These are phyloP conservation scores for Vavraia culicis DNA, from an alignment of 371 early-diverging fungal species.

Conservation along the genomic window DNA sequence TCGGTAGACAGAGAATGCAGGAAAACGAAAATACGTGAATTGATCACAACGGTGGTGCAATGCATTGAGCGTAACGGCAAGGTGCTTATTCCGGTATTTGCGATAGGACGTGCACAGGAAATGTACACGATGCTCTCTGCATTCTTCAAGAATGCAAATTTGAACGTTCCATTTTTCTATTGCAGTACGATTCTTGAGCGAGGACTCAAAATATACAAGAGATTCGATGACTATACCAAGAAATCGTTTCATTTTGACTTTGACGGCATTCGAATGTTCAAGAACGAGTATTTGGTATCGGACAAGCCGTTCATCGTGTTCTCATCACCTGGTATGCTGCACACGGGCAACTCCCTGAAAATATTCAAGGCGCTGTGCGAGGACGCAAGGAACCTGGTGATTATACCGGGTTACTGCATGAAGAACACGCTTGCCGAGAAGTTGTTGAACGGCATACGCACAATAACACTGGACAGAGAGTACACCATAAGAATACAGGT, in stretches of 20 bases:
- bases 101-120: slow-evolving; percentile 94
- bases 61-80: slow-evolving; percentile 71
- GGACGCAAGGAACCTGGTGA: slow-evolving; percentile 72
- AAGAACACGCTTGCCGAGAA: slow-evolving; percentile 91
- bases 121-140: slow-evolving; percentile 90
- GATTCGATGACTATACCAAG: slow-evolving; percentile 69
- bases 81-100: slow-evolving; percentile 93
- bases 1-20: slow-evolving; percentile 81
- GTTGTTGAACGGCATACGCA: too few relatives aligned
- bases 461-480: too few relatives aligned
- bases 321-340: slow-evolving; percentile 98
- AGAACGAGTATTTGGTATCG: slow-evolving; percentile 71
- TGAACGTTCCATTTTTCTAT: slow-evolving; percentile 85
- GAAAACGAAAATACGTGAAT: slow-evolving; percentile 56
- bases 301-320: slow-evolving; percentile 94
- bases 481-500: slow-evolving; percentile 76
- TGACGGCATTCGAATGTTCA: slow-evolving; percentile 66
- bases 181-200: slow-evolving; percentile 83
- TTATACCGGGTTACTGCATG: slow-evolving; percentile 94
- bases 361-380: slow-evolving; percentile 90
- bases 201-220: slow-evolving; percentile 90
- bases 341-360: slow-evolving; percentile 86
- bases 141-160: slow-evolving; percentile 81
- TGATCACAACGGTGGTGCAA: slow-evolving; percentile 58
- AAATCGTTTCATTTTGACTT: slow-evolving; percentile 87